Evolutionary conservation across 352 stramenopile species (phyloP), one percentile per base, ranked within the genome.

Genomic region (Phytophthora sp.): DNA sequence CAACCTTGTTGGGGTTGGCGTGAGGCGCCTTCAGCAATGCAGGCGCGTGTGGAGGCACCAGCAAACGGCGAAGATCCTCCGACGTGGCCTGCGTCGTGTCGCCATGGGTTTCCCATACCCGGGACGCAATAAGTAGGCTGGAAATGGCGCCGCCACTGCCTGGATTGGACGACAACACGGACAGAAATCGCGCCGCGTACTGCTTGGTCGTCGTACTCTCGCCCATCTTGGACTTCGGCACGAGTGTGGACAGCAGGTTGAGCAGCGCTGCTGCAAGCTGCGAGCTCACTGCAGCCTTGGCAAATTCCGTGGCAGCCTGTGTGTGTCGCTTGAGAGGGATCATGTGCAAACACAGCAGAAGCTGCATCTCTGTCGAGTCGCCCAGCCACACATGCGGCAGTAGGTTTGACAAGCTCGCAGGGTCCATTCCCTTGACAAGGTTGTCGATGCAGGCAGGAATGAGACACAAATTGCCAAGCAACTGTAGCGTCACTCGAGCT

Each of bases 281-380:
- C 7, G 83, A 91, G 45, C 86, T 93, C 51, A 93, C 80, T 8
- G 86, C 80, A 8, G 82, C 79, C 58, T 94, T 94, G 2, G 88
- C 84, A 69, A 96, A 96, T 50, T 91, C 78, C 2, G 87, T 96
- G 15, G 88, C 87, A 31, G 87, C 83, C 49, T 94, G 84, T 0
- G 88, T 96, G 77, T 96, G 88, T 18, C 88, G 79, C 66, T 96
- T 96, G 18, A 96, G 73, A 6, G 86, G 86, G 49, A 94, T 96
- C 86, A 94, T 96, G 63, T 96, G 88, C 31, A 96, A 75, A 41
- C 86, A 94, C 36, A 96, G 50, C 23, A 96, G 62, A 18, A 96
- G 71, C 51, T 96, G 86, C 56, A 96, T 88, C 60, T 92, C 86
- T 7, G 75, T 90, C 23, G 87, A 84, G 51, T 96, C 86, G 7